phyloP scores from a whole-genome alignment of 2,329 filamentous ascomycete genomes.

The Stromatinia cepivora region DNA sequence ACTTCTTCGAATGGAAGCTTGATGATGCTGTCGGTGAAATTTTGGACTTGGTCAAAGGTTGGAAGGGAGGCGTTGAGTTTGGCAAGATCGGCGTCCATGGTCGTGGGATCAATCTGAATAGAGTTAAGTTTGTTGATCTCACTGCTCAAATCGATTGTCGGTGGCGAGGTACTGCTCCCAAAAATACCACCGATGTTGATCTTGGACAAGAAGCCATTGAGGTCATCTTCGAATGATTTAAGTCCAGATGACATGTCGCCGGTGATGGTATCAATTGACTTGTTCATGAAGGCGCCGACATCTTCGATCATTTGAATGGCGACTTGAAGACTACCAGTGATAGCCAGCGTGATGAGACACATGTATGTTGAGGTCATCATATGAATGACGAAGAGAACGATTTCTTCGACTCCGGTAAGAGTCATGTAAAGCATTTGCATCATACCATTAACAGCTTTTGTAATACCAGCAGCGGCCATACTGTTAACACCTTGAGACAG shows the following conservation, averaged over 20 bases:
- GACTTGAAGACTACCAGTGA: conserved; percentile 75
- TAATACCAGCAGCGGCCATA: conserved; percentile 76
- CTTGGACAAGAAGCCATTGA: conserved; percentile 57
- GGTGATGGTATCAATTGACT: conserved; percentile 49
- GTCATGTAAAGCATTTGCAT: conserved; percentile 76
- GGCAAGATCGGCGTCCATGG: conserved; percentile 67
- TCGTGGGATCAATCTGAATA: conserved; percentile 66
- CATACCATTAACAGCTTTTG: conserved; percentile 76
- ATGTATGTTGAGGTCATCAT: conserved; percentile 87
- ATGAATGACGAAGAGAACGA: conserved; percentile 90
- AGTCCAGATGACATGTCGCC: conserved; percentile 51
- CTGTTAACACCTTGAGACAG: conserved; percentile 86
- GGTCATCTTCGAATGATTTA: conserved; percentile 56
- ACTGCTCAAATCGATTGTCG: conserved; percentile 63
- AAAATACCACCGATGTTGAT: conserved; percentile 51
- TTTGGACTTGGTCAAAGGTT: conserved; percentile 78
- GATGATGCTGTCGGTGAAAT: conserved; percentile 74
- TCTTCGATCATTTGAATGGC: conserved; percentile 63
- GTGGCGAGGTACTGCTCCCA: conserved; percentile 44
- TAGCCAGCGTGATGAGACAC: conserved; percentile 81
- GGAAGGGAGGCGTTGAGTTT: conserved; percentile 78
- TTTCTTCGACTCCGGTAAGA: conserved; percentile 79
- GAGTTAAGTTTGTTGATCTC: conserved; percentile 66
- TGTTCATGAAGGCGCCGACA: conserved; percentile 60
- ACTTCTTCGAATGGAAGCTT: conserved; percentile 79